These are phyloP conservation scores for Scolecobasidium constrictum DNA, from an alignment of 2,329 filamentous ascomycete genomes.

Conservation along the genomic window DNA sequence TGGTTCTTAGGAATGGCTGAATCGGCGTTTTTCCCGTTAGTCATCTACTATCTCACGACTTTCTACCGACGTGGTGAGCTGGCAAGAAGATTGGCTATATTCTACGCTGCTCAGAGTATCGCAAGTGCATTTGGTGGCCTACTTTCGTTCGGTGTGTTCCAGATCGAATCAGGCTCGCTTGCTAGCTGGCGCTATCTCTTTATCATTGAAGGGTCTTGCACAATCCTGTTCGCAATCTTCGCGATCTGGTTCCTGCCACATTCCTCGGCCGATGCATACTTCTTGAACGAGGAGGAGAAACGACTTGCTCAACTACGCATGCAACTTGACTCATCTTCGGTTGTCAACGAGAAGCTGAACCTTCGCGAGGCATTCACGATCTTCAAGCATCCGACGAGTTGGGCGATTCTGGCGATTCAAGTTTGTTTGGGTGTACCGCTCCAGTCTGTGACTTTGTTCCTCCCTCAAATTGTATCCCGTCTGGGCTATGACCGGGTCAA, in stretches of 20 bases:
- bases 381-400: slow-evolving; percentile 43
- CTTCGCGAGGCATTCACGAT: slow-evolving; percentile 41
- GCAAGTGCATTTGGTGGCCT: slow-evolving; percentile 56
- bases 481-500: slow-evolving; percentile 46
- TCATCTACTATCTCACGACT: slow-evolving; percentile 49
- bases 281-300: slow-evolving; percentile 56
- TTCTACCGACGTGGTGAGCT: slow-evolving; percentile 66
- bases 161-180: slow-evolving; percentile 38
- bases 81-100: slow-evolving; percentile 57
- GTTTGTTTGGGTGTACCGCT: slow-evolving; percentile 49
- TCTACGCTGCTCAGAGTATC: slow-evolving; percentile 67
- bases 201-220: slow-evolving; percentile 47
- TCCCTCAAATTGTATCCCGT: slow-evolving; percentile 46
- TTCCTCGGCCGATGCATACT: slow-evolving; percentile 52
- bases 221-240: slow-evolving; percentile 49
- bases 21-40: slow-evolving; percentile 57
- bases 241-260: slow-evolving; percentile 60
- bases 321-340: slow-evolving; percentile 60
- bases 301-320: slow-evolving; percentile 62
- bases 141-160: slow-evolving; percentile 50
- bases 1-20: slow-evolving; percentile 59
- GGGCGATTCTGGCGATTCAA: slow-evolving; percentile 44
- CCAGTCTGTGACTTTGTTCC: slow-evolving; percentile 45
- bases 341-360: slow-evolving; percentile 46
- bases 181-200: slow-evolving; percentile 51